A percentile compares a stretch with the other conserved stretches of the same genome.
phyloP scores from a whole-genome alignment of 257 asterid species.

The Parsonsia alboflavescens region DNA sequence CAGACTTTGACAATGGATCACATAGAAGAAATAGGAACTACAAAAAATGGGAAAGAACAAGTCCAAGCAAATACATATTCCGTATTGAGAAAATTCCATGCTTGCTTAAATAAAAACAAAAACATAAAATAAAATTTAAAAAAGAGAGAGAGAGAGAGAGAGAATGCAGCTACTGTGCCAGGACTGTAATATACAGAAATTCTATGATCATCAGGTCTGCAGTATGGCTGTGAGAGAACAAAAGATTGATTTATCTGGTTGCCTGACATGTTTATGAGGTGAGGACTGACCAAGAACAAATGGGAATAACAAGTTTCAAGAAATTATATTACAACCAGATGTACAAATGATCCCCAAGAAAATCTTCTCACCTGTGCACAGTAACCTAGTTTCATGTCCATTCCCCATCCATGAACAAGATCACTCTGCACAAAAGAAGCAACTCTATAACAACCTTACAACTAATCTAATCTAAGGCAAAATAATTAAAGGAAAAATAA shows the following conservation, averaged over 20 bases:
- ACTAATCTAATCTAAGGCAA: constrained; percentile 5
- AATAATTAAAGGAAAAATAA: constrained; percentile 6
- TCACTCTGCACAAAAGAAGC: constrained; percentile 61
- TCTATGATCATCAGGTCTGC: neutral
- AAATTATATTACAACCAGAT: neutral
- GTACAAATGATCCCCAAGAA: neutral
- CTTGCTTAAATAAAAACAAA: no score
- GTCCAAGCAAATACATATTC: neutral
- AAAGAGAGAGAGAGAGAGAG: no score
- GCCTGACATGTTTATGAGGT: neutral
- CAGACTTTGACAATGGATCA: no score
- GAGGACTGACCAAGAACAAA: constrained; percentile 1
- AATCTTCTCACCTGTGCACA: constrained; percentile 74
- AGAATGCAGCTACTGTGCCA: neutral
- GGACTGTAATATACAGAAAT: neutral
- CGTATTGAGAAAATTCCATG: no score
- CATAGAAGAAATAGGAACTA: no score
- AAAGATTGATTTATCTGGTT: neutral
- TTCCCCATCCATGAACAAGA: constrained; percentile 99
- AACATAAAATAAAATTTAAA: no score
- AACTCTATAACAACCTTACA: constrained; percentile 11
- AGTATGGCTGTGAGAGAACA: neutral
- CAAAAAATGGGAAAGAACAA: neutral
- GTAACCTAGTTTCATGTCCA: constrained; percentile 98
- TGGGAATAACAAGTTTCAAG: neutral